These are phyloP conservation scores for Lasiodiplodia theobromae DNA, from an alignment of 2,329 filamentous ascomycete species.

Conservation along the genomic window DNA sequence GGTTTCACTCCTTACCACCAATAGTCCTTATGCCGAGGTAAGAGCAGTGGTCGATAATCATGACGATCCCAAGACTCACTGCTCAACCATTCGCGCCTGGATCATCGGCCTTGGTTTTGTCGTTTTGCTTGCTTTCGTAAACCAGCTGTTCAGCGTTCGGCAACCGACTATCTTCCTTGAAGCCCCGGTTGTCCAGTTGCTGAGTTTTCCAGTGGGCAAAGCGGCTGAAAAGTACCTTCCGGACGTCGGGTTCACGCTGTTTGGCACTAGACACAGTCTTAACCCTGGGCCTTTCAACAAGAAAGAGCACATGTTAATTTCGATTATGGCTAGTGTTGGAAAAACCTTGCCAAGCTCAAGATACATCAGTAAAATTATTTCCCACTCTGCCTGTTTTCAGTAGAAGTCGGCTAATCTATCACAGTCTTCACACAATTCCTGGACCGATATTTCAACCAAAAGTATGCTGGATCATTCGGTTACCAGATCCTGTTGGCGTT, in stretches of 20 bases:
- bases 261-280: conserved; percentile 25
- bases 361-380: conserved; percentile 44
- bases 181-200: conserved; percentile 67
- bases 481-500: conserved; percentile 69
- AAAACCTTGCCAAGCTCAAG: conserved; percentile 58
- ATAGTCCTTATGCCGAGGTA: conserved; percentile 32
- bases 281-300: conserved; percentile 33
- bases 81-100: conserved; percentile 53
- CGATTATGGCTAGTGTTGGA: conserved; percentile 64
- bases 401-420: not conserved
- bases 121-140: conserved; percentile 54
- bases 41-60: conserved; percentile 31
- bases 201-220: conserved; percentile 63
- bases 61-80: conserved; percentile 36
- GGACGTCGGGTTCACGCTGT: conserved; percentile 27
- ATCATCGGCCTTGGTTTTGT: conserved; percentile 55
- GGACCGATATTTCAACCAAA: conserved; percentile 60
- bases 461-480: conserved; percentile 55
- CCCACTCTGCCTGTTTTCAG: not conserved
- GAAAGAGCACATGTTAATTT: conserved; percentile 60
- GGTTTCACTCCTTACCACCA: conserved; percentile 59
- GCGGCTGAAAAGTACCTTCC: conserved; percentile 29
- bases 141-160: conserved; percentile 69
- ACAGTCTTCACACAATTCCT: conserved; percentile 59
- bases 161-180: conserved; percentile 67